Evolutionary conservation across 1,284 basidiomycete species (phyloP).

Genomic region (Cutaneotrichosporon sp.): DNA sequence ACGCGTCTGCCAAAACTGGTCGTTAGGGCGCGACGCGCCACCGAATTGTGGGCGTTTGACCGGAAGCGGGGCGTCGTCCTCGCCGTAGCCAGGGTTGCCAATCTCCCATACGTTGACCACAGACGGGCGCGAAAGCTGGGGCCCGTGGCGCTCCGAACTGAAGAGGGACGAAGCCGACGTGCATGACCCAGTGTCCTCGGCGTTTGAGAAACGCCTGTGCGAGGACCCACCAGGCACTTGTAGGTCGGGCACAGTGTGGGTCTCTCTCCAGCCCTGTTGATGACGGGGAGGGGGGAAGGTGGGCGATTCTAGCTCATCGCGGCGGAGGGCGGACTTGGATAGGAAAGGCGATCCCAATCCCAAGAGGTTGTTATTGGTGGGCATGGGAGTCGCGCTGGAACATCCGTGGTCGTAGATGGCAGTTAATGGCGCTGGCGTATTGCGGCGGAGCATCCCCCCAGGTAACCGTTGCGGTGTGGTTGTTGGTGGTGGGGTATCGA

Average conservation of each 20-base stretch:
- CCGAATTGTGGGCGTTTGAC: slow-evolving; percentile 29
- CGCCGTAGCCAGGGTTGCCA: slow-evolving; percentile 23
- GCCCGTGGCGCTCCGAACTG: slow-evolving; percentile 33
- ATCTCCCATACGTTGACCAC: slow-evolving; percentile 38
- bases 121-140: slow-evolving; percentile 16
- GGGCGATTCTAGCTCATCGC: slow-evolving; percentile 6
- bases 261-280: slow-evolving; percentile 14
- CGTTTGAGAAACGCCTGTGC: slow-evolving; percentile 22
- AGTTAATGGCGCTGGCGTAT: slow-evolving; percentile 19
- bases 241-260: slow-evolving; percentile 11
- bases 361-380: slow-evolving; percentile 33
- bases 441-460: slow-evolving; percentile 4
- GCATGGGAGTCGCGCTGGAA: slow-evolving; percentile 41
- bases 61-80: slow-evolving; percentile 21
- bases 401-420: slow-evolving; percentile 20
- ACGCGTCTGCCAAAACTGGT: not conserved
- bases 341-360: slow-evolving; percentile 43
- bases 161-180: slow-evolving; percentile 39
- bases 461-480: slow-evolving; percentile 19
- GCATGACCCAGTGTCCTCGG: slow-evolving; percentile 41
- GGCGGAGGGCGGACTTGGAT: slow-evolving; percentile 20
- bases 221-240: not conserved
- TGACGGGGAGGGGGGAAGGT: slow-evolving; percentile 7
- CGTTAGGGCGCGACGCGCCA: not conserved
- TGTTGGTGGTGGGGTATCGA: slow-evolving; percentile 12